Base-by-base conservation (phyloP, 2,329 filamentous ascomycete species). In the Phaeosphaeria sp. region DNA sequence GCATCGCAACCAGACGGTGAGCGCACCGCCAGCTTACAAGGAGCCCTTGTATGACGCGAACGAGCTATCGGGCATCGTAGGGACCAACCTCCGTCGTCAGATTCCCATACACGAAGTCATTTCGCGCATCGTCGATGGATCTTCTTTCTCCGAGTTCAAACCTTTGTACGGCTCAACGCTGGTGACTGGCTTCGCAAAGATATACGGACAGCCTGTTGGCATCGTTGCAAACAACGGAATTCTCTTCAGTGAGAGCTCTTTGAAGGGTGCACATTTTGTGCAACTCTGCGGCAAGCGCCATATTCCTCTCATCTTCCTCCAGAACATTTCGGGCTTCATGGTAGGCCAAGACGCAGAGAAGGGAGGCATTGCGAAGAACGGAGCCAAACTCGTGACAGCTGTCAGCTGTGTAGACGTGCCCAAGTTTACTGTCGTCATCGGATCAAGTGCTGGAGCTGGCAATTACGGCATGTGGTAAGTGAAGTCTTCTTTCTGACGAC, bases 271-370 rank as follows among this genome's bases (percentile, higher is more conserved):
- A 0, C 95, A 99, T 80, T 99, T 99, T 78, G 92, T 98, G 70
- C 92, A 99, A 79, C 87, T 99, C 4, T 98, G 94, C 81, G 85
- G 90, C 27, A 93, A 97, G 78, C 90, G 95, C 55, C 88, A 91
- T 53, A 91, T 98, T 55, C 94, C 95, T 0, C 83, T 98, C 10
- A 85, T 98, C 50, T 98, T 98, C 80, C 82, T 99, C 20, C 95
- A 99, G 77, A 98, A 99, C 78, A 98, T 99, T 74, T 90, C 89
- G 6, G 95, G 95, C 44, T 99, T 99, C 85, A 99, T 99, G 95
- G 95, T 99, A 30, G 95, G 95, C 44, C 86, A 88, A 18, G 92
- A 95, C 69, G 93, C 94, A 0, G 95, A 99, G 80, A 90, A 90
- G 54, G 94, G 94, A 52, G 95, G 95, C 13, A 98, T 99, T 68